Evolutionary conservation across 495 filamentous ascomycete genomes (phyloP).

Genomic region (Rhizodiscina lignyota): DNA sequence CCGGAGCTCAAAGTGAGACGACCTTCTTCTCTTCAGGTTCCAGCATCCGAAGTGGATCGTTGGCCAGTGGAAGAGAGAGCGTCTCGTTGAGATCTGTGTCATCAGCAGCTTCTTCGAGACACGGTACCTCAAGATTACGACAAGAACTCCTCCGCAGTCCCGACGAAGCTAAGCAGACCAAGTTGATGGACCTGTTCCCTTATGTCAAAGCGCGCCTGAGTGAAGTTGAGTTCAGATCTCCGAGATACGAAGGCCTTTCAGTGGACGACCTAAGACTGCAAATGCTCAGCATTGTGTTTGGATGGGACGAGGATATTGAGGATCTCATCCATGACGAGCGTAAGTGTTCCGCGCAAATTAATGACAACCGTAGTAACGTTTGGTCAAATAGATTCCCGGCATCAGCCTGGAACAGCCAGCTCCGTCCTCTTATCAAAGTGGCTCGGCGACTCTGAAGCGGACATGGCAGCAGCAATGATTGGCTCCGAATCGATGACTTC

Average conservation of each 20-base stretch:
- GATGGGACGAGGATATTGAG: constrained; percentile 78
- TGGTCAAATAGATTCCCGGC: constrained; percentile 37
- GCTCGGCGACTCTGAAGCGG: constrained; percentile 72
- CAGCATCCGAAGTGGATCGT: constrained; percentile 26
- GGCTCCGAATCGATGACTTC: constrained; percentile 69
- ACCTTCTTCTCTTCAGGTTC: constrained; percentile 46
- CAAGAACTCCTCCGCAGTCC: constrained; percentile 63
- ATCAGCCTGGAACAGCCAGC: constrained; percentile 52
- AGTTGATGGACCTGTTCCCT: constrained; percentile 44
- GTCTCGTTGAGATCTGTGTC: constrained; percentile 48
- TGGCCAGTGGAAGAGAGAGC: constrained; percentile 29
- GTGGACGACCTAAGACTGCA: constrained; percentile 74
- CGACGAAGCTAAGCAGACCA: constrained; percentile 32
- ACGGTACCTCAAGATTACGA: constrained; percentile 53
- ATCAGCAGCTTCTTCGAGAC: constrained; percentile 45
- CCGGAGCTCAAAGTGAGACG: constrained; percentile 33
- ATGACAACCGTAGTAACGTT: not conserved
- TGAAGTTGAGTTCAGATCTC: constrained; percentile 61
- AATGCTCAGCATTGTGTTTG: constrained; percentile 91
- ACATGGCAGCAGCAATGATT: constrained; percentile 60
- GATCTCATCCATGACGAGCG: constrained; percentile 71
- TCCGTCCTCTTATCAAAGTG: constrained; percentile 75
- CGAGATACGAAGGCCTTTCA: constrained; percentile 42
- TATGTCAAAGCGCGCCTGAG: constrained; percentile 57
- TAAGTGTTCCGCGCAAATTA: constrained; percentile 19